A percentile compares a stretch with the other conserved stretches of the same genome.
phyloP scores from a whole-genome alignment of 257 asterid species.

The Henckelia pumila region DNA sequence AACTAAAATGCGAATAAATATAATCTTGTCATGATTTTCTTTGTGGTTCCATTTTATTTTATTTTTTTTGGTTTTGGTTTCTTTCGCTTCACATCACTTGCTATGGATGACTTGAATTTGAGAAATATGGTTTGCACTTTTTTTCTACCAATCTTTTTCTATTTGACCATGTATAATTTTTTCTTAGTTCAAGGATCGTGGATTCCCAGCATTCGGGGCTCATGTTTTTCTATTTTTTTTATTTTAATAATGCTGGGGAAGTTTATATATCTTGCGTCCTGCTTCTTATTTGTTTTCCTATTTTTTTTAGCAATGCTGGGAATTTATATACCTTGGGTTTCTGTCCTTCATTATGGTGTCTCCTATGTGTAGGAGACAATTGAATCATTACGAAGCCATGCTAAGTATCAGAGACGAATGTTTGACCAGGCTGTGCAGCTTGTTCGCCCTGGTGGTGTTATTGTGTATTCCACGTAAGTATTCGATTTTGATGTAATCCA shows the following conservation, averaged over 20 bases:
- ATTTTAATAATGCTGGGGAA: not conserved
- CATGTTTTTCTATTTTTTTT: not conserved
- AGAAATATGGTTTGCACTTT: not conserved
- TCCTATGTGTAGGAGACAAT: constrained; percentile 58
- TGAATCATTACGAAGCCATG: constrained; percentile 77
- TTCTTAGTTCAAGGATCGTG: not conserved
- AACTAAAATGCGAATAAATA: no score
- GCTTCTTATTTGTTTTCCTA: no score
- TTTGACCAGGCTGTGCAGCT: constrained; percentile 98
- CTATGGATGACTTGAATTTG: not conserved
- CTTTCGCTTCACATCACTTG: not conserved
- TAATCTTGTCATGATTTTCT: no score
- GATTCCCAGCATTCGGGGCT: not conserved
- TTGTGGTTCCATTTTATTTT: no score
- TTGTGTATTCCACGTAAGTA: constrained; percentile 93
- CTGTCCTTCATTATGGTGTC: constrained; percentile 12
- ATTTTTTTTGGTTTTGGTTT: no score
- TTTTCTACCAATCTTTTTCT: not conserved
- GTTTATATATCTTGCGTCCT: no score
- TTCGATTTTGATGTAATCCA: constrained; percentile 9
- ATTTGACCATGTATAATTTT: not conserved
- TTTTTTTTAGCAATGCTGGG: not conserved
- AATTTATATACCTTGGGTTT: not conserved
- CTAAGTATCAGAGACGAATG: constrained; percentile 87
- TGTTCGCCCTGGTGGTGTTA: constrained; percentile 94